These are phyloP conservation scores for Eleusine indica DNA, from an alignment of 176 grass and related monocot genomes.

Conservation along the genomic window DNA sequence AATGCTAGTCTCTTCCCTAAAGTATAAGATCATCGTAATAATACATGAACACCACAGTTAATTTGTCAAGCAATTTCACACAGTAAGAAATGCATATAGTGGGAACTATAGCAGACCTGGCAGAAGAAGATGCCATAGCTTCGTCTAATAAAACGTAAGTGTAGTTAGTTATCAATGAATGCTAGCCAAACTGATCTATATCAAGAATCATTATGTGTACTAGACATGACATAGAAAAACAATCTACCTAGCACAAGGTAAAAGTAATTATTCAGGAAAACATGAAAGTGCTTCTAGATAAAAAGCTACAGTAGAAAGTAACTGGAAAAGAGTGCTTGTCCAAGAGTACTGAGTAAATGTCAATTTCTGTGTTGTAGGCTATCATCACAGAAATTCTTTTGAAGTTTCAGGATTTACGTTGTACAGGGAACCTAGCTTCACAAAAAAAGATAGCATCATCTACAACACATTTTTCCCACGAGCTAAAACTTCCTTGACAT, in stretches of 20 bases:
- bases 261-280: background rate
- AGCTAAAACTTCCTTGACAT: background rate
- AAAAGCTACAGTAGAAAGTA: background rate
- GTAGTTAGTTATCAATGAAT: background rate
- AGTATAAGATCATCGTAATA: background rate
- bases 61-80: background rate
- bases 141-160: background rate
- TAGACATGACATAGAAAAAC: background rate
- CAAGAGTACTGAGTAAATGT: constrained; percentile 5
- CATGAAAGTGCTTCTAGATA: background rate
- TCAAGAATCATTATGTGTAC: background rate
- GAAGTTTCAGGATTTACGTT: background rate
- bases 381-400: background rate
- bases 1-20: background rate
- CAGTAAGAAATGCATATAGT: background rate
- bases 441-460: background rate
- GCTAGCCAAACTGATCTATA: background rate
- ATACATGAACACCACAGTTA: background rate
- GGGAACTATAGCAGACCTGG: background rate
- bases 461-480: background rate
- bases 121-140: background rate
- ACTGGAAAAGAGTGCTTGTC: background rate
- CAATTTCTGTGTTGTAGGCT: background rate
- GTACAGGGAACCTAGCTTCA: background rate
- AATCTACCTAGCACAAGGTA: background rate